phyloP scores from a whole-genome alignment of 2,329 filamentous ascomycete species.

The Cercospora janseana region DNA sequence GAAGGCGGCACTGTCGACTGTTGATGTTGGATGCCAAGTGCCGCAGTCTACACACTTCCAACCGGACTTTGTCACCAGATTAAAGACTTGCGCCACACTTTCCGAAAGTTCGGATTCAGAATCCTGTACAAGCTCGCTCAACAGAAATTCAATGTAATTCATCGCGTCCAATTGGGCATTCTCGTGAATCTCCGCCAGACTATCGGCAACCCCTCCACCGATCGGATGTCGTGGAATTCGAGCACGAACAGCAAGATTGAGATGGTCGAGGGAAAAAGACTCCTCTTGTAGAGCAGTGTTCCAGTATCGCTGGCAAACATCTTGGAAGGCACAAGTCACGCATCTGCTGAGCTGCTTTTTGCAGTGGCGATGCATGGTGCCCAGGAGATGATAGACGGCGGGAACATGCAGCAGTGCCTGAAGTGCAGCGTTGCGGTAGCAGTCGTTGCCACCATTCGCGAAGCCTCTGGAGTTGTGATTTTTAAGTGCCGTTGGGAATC shows the following conservation, averaged over 20 bases:
- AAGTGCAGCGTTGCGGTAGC: slow-evolving; percentile 19
- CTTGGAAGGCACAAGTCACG: not conserved
- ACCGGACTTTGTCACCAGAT: not conserved
- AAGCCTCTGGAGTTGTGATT: slow-evolving; percentile 18
- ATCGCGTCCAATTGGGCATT: not conserved
- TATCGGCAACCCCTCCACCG: not conserved
- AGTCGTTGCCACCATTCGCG: slow-evolving; percentile 12
- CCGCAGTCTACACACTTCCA: not conserved
- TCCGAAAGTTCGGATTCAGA: not conserved
- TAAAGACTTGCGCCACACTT: not conserved
- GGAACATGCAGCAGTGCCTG: slow-evolving; percentile 21
- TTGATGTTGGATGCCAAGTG: not conserved
- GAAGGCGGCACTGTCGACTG: not conserved
- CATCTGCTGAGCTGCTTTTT: not conserved
- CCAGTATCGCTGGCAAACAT: not conserved
- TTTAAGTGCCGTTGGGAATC: not conserved
- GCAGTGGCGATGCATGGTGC: slow-evolving; percentile 15
- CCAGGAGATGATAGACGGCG: slow-evolving; percentile 18
- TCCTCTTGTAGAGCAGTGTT: not conserved
- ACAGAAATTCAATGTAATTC: not conserved
- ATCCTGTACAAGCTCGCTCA: not conserved
- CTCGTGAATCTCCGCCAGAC: not conserved
- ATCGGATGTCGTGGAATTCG: not conserved
- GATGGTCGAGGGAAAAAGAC: not conserved
- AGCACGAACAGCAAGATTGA: not conserved